Base-by-base conservation (phyloP, 208 protist species). In the Leishmania braziliensis region DNA sequence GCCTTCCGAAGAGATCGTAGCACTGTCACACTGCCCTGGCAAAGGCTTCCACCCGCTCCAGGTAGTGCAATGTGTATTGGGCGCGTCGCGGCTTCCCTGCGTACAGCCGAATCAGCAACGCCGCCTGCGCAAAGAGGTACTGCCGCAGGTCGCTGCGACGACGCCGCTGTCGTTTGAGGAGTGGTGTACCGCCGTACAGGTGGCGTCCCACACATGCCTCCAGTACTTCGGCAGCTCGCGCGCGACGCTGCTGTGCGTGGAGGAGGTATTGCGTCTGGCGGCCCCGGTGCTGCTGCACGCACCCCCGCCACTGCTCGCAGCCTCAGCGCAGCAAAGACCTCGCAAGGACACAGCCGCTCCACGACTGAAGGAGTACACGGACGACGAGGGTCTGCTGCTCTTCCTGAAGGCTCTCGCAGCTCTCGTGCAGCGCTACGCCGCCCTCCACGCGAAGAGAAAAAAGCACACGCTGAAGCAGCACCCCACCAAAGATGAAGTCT, bases 51-150 rank as follows among this genome's bases (percentile, higher is more conserved):
- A 93, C 70, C 90, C 91, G 4, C 84, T 95, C 20, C 82, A 89
- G 53, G 76, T 93, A 23, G 88, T 95, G n/a, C 91, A 95, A 85
- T 95, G 91, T 77, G 88, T 96, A 60, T 54, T 95, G 62, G 68
- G 80, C 54, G 92, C 88, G 29, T 86, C 92, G 14, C 88, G 86
- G 72, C 82, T 93, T 26, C 90, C 92, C 29, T 81, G 74, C 63
- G 85, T 98, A 48, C 83, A 86, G 29, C 56, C 73, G 16, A 73
- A 50, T 65, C 83, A 88, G n/a, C 92, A 97, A 77, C 88, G 91
- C 39, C 81, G 77, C 16, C 83, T 98, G 68, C 91, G 95, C 71
- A 86, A 87, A 77, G 83, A 90, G 66, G 83, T 98, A 36, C 81
- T 98, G 36, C 86, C 86, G 33, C 69, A 39, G 23, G 86, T 95